phyloP scores from a whole-genome alignment of 257 asterid genomes.

The Parsonsia alboflavescens region DNA sequence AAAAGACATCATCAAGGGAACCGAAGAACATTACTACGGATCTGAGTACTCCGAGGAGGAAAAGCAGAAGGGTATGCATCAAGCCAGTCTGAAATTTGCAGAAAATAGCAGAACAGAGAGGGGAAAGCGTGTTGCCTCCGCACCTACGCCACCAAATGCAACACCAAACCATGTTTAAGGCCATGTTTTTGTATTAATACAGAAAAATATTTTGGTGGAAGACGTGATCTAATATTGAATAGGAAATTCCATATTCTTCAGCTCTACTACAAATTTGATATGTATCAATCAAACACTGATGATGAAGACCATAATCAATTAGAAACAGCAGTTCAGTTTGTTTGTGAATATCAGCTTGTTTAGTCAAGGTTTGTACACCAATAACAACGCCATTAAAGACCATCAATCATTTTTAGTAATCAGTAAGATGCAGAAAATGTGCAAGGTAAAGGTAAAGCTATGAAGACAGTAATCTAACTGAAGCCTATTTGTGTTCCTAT shows the following conservation, averaged over 20 bases:
- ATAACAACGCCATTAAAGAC: background rate
- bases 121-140: slow-evolving; percentile 38
- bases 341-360: background rate
- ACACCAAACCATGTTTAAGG: slow-evolving; percentile 19
- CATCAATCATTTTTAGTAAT: background rate
- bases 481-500: background rate
- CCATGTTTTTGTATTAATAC: background rate
- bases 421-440: background rate
- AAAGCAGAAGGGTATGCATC: slow-evolving; percentile 47
- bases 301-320: background rate
- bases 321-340: background rate
- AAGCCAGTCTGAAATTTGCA: slow-evolving; percentile 48
- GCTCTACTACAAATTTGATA: too few relatives aligned
- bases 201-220: background rate
- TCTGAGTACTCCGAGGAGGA: slow-evolving; percentile 34
- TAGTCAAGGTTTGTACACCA: too few relatives aligned
- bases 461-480: background rate
- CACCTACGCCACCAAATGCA: slow-evolving; percentile 27
- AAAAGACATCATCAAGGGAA: slow-evolving; percentile 17
- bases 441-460: background rate
- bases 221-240: background rate
- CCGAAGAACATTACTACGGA: slow-evolving; percentile 31
- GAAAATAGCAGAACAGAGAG: slow-evolving; percentile 52
- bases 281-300: background rate
- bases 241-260: background rate